Evolutionary conservation across 169 alveolate species (phyloP).

Genomic region (Eimeria sp.): DNA sequence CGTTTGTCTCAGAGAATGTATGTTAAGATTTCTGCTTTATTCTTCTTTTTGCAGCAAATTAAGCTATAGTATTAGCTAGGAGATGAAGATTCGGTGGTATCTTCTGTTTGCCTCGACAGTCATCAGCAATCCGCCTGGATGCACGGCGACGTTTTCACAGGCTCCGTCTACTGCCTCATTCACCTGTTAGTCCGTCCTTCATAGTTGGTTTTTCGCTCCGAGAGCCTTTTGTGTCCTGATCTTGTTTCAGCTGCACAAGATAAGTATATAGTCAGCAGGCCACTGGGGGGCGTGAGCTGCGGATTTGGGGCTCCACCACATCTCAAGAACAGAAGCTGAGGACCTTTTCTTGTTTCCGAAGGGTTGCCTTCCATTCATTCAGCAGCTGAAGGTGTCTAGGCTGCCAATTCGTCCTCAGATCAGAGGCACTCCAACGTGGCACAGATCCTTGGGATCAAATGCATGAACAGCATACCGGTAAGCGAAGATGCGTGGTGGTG

Average conservation of each 20-base stretch:
- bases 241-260: not conserved
- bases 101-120: not conserved
- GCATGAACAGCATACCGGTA: not conserved
- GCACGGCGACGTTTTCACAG: not conserved
- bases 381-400: not conserved
- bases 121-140: not conserved
- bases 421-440: not conserved
- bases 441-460: not conserved
- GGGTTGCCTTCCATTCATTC: not conserved
- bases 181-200: no score
- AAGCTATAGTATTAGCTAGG: not conserved
- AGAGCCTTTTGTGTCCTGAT: not conserved
- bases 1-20: not conserved
- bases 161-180: not conserved
- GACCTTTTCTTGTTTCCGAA: not conserved
- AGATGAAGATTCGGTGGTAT: not conserved
- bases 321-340: not conserved
- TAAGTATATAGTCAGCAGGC: not conserved
- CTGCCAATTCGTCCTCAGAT: not conserved
- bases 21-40: not conserved
- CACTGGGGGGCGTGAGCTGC: not conserved
- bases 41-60: not conserved
- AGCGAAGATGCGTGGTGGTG: not conserved
- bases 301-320: not conserved
- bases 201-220: not conserved